Evolutionary conservation across 2,329 filamentous ascomycete genomes (phyloP).

Genomic region (Diaporthe batatas): DNA sequence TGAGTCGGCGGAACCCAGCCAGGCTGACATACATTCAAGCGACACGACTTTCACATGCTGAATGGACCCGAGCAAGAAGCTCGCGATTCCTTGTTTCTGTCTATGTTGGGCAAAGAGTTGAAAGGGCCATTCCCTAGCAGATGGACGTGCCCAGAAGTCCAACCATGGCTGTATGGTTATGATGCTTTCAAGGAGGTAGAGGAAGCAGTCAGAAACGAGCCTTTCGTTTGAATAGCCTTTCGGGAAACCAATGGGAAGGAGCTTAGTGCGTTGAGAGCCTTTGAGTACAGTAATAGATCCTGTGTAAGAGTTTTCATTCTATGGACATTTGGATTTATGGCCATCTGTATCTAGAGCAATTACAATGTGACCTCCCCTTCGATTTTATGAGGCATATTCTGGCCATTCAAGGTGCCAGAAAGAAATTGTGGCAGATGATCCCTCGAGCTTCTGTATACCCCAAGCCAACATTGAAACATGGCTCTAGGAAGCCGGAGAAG

Average conservation of each 20-base stretch:
- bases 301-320: not conserved
- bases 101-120: conserved; percentile 63
- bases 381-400: too few species aligned
- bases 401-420: too few species aligned
- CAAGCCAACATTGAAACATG: not conserved
- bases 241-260: not conserved
- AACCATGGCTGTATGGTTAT: conserved; percentile 76
- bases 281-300: not conserved
- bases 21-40: conserved; percentile 49
- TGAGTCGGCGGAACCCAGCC: not conserved
- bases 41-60: conserved; percentile 65
- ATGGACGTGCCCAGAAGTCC: conserved; percentile 73
- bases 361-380: too few species aligned
- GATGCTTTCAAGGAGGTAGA: conserved; percentile 70
- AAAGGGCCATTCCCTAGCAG: conserved; percentile 70
- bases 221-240: conserved; percentile 10
- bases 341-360: not conserved
- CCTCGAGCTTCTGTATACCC: too few species aligned
- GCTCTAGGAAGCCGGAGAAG: too few species aligned
- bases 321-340: too few species aligned
- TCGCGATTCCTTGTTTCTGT: conserved; percentile 69
- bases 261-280: not conserved
- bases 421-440: too few species aligned
- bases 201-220: conserved; percentile 46
- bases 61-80: conserved; percentile 69